These are phyloP conservation scores for Ceratocystis eucalypticola DNA, from an alignment of 2,329 filamentous ascomycete genomes.

Conservation along the genomic window DNA sequence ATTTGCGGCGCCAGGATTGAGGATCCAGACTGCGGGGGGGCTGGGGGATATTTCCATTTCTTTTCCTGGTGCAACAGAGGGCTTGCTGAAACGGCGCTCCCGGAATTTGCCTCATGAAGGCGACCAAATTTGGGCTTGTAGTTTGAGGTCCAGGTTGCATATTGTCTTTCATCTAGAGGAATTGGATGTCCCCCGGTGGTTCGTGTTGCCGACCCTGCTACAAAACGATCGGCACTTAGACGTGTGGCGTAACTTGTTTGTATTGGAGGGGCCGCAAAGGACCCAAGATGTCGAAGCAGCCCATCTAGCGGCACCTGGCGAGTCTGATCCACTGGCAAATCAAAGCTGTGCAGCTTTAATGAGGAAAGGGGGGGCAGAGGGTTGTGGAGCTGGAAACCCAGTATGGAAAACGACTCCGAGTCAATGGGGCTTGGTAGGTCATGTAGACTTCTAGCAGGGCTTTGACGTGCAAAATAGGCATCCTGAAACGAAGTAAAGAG, in stretches of 20 bases:
- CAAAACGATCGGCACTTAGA: constrained; percentile 9
- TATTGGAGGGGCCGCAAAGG: not conserved
- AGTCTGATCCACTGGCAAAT: not conserved
- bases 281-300: not conserved
- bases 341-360: not conserved
- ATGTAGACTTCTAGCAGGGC: not conserved
- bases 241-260: constrained; percentile 5
- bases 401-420: not conserved
- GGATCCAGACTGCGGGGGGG: no score
- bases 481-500: not conserved
- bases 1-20: no score
- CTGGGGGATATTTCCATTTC: no score
- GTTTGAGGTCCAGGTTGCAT: not conserved
- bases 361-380: not conserved
- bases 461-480: not conserved
- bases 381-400: not conserved
- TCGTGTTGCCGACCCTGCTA: constrained; percentile 4
- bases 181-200: not conserved
- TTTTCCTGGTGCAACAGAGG: no score
- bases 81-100: no score
- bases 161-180: not conserved
- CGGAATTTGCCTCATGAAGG: no score
- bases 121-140: no score
- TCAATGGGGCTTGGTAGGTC: not conserved
- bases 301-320: not conserved